Percentiles rank a stretch among this genome's conserved stretches.
Evolutionary conservation across 2,329 filamentous ascomycete genomes (phyloP).

Genomic region (Paracoccidioides lutzii): DNA sequence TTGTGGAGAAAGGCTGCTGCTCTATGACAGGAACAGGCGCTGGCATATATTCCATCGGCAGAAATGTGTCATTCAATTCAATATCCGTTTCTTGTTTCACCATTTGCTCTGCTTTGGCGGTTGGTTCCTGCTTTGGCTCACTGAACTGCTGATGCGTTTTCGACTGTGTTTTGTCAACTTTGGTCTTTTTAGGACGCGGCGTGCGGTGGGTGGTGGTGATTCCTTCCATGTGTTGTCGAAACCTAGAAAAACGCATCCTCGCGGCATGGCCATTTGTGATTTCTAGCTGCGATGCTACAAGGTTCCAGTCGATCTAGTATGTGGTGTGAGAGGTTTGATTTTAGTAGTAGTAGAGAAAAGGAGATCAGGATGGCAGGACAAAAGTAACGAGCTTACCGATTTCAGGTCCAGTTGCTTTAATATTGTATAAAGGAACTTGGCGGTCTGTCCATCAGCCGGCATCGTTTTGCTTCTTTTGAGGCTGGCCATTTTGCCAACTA

Average conservation of each 20-base stretch:
- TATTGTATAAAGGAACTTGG: constrained; percentile 43
- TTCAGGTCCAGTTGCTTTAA: constrained; percentile 44
- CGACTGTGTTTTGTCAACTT: constrained; percentile 8
- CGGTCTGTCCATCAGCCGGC: constrained; percentile 38
- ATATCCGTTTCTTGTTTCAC: constrained; percentile 6
- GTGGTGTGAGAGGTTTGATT: neutral
- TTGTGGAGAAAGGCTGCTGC: neutral
- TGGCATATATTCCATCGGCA: neutral
- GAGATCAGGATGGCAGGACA: neutral
- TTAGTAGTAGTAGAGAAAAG: constrained; percentile 2
- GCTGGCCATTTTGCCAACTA: constrained; percentile 20
- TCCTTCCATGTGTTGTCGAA: constrained; percentile 41
- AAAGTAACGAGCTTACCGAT: constrained; percentile 24
- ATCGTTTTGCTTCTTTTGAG: constrained; percentile 31
- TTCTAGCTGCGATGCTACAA: constrained; percentile 36
- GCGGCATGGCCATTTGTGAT: constrained; percentile 46
- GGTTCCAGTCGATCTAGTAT: constrained; percentile 40
- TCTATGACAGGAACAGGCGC: neutral
- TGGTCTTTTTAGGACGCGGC: constrained; percentile 18
- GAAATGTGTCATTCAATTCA: neutral
- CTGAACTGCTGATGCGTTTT: constrained; percentile 11
- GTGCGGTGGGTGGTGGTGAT: constrained; percentile 15
- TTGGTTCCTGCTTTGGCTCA: neutral
- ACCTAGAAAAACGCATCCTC: constrained; percentile 44
- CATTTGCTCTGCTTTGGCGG: neutral